phyloP scores from a whole-genome alignment of 1,284 basidiomycete genomes.

The Ceratobasidium sp. region DNA sequence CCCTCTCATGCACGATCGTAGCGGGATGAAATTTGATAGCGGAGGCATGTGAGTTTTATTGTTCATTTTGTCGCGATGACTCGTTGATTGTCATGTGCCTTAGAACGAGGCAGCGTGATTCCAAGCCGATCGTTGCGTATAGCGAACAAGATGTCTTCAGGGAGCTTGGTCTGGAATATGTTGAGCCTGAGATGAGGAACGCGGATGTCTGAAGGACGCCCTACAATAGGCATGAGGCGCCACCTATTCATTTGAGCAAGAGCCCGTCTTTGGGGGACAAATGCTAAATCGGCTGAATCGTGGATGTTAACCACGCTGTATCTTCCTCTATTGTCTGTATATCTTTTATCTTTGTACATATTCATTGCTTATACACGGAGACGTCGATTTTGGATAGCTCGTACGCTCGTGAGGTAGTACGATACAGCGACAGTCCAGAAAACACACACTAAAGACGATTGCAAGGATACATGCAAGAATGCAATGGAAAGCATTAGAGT shows the following conservation, averaged over 20 bases:
- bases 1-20: slow-evolving; percentile 54
- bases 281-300: background rate
- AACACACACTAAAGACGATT: background rate
- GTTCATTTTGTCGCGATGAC: slow-evolving; percentile 44
- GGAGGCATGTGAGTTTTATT: slow-evolving; percentile 72
- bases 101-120: slow-evolving; percentile 74
- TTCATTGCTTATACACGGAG: background rate
- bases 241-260: background rate
- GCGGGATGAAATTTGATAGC: slow-evolving; percentile 84
- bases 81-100: background rate
- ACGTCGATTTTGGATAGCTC: background rate
- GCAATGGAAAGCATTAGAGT: background rate
- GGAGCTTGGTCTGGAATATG: slow-evolving; percentile 74
- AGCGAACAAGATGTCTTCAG: slow-evolving; percentile 79
- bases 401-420: slow-evolving; percentile 8
- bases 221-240: background rate
- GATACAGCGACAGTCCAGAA: background rate
- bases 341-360: background rate
- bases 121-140: slow-evolving; percentile 68
- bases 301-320: background rate
- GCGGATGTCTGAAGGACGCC: slow-evolving; percentile 64
- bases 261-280: background rate
- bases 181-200: slow-evolving; percentile 77
- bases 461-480: background rate
- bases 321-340: background rate